Evolutionary conservation across 192 early-diverging fungal genomes (phyloP), one percentile per base, ranked within the genome.

Genomic region (Chytriomyces confervae): DNA sequence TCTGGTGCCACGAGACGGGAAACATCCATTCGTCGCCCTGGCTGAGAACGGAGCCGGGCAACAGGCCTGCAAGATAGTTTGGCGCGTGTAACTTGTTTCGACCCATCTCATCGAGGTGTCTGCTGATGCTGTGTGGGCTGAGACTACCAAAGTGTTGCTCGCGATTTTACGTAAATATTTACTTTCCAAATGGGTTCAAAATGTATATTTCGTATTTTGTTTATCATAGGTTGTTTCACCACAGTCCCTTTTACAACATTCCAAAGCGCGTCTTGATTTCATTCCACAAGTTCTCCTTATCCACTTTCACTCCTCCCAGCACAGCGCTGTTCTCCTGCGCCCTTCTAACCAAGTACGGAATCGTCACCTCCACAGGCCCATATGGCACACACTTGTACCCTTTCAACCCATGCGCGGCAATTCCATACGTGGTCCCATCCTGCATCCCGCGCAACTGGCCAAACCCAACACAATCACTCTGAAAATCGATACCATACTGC

Each of bases 361-460:
- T 94, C 53, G 95, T 93, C 74, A 96, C 93, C 23, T 91, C 60
- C 29, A 74, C 72, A 23, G 72, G 61, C 7, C 72, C 72, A 63
- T 74, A 74, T 20, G 72, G 72, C 20, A 74, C 72, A 48, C 61
- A 74, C 61, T 74, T 74, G 36, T 61, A 61, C 67, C 93, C 91
- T 76, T 87, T 88, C 73, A 92, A 93, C 10, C 91, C 94, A 61
- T 88, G 79, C 57, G 86, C 81, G 45, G 92, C 95, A 62, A 99
- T 86, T 0, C 89, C 91, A 79, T 92, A 94, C 49, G 94, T 93
- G 43, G 93, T 91, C 23, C 89, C 89, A 82, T 99, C 97, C 81
- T 94, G 91, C 97, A 99, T 99, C 63, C 94, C 90, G 90, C 94
- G 90, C 63, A 99, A 85, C 87, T 99, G 97, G 27, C 94, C 97